Base-by-base conservation (phyloP, 305 asterid species). In the Salvia sclarea region DNA sequence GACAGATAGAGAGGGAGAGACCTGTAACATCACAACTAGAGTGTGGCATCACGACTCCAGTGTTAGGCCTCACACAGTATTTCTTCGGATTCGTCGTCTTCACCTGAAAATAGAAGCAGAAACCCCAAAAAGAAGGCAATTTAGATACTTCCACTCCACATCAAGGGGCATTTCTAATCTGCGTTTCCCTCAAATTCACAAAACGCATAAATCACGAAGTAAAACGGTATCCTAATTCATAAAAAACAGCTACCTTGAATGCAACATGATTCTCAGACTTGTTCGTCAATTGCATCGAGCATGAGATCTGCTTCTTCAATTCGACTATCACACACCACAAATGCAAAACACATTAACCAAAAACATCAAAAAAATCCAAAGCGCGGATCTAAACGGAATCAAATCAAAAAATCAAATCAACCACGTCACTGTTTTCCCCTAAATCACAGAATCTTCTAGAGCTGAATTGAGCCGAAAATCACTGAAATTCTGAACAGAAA, bases 291-390 rank as follows among this genome's bases (percentile, higher is more conserved):
- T 72, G 84, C 84, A 94, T 72, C 64, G 89, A 78, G 79, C 97
- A 87, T 58, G 89, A 59, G 85, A 84, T 87, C 85, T 91, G 97
- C 87, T 86, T 91, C 91, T 76, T 89, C 87, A 89, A 70, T 84
- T 91, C 96, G 74, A 94, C 99, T 84, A 22, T 65, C 65, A 31
- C 62, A 76, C 56, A 52, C 50, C 41, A 76, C 60, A 75, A 75
- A 73, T 18, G 49, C 18, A 61, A 64, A 31, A 40, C 13, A 35
- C 22, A 63, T 72, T 6, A 67, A 56, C 35, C 33, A 56, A 49
- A 14, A 70, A 45, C 72, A 50, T 55, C 38, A 65, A 33, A 68
- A 67, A 43, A 76, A 64, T 18, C 71, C 21, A 40, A 64, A 68
- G 53, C 71, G 41, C 65, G 31, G 83, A 79, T 79, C 82, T 43